A percentile compares a stretch with the other conserved stretches of the same genome.
Evolutionary conservation across 2,329 filamentous ascomycete genomes (phyloP).

Genomic region (Aspergillus aculeatus): DNA sequence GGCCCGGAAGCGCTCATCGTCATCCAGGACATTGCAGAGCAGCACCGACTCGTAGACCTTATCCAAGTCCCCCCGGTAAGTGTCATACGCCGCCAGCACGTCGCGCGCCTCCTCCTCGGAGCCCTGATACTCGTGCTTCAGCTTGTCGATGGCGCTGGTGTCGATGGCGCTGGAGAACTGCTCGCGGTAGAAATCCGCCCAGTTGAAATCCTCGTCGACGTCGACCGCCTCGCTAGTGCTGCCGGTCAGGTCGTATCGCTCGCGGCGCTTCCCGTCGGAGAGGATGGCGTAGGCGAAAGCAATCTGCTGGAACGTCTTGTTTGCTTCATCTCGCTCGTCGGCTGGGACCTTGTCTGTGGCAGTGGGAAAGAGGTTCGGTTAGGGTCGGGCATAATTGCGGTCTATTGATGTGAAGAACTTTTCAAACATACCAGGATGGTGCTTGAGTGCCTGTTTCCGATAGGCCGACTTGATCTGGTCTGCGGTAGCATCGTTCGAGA

Average conservation of each 20-base stretch:
- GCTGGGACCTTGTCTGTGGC: conserved; percentile 70
- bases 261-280: conserved; percentile 75
- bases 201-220: conserved; percentile 76
- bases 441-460: conserved; percentile 81
- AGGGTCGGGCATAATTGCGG: not conserved
- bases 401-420: not conserved
- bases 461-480: conserved; percentile 88
- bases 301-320: conserved; percentile 81
- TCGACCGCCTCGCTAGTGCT: conserved; percentile 79
- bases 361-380: conserved; percentile 14
- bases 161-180: conserved; percentile 79
- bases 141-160: conserved; percentile 69
- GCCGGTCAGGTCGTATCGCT: conserved; percentile 85
- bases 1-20: conserved; percentile 78
- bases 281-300: conserved; percentile 94
- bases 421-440: conserved; percentile 72
- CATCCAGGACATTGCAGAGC: conserved; percentile 76
- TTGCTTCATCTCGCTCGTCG: conserved; percentile 68
- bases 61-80: conserved; percentile 72
- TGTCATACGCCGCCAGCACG: conserved; percentile 72
- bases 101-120: conserved; percentile 82
- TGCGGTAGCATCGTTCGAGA: conserved; percentile 69
- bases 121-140: conserved; percentile 76
- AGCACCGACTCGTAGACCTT: conserved; percentile 78
- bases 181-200: conserved; percentile 82